These are phyloP conservation scores for Yamadazyma trypodendri DNA, from an alignment of 1,139 yeast genomes.

Conservation along the genomic window DNA sequence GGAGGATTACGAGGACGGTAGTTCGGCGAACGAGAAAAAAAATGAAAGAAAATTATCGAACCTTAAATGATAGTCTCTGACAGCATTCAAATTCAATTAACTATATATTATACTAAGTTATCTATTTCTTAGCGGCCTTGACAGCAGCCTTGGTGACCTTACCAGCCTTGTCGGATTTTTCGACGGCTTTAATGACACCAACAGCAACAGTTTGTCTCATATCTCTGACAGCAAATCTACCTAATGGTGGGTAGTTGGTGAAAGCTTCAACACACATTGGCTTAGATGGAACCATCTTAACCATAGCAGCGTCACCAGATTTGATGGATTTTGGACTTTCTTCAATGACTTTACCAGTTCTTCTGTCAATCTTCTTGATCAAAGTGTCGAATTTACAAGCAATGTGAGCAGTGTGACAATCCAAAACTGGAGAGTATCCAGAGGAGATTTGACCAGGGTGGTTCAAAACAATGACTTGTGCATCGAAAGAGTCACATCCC, in stretches of 20 bases:
- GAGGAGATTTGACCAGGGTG: constrained; percentile 94
- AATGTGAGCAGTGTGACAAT: constrained; percentile 95
- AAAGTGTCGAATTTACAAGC: constrained; percentile 88
- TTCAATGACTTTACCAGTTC: constrained; percentile 87
- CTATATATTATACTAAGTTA: constrained; percentile 2
- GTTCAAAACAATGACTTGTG: constrained; percentile 88
- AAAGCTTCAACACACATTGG: constrained; percentile 97
- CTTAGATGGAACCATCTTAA: constrained; percentile 89
- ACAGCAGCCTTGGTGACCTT: constrained; percentile 99
- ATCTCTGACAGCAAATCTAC: constrained; percentile 99
- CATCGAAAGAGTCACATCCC: constrained; percentile 81
- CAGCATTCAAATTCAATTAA: background rate
- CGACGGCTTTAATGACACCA: constrained; percentile 99
- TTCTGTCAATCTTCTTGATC: constrained; percentile 88
- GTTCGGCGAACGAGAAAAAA: too few relatives aligned
- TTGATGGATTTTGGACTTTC: constrained; percentile 50
- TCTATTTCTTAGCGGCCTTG: constrained; percentile 89
- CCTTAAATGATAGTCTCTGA: too few relatives aligned
- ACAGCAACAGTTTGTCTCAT: constrained; percentile 99
- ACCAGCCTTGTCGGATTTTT: constrained; percentile 91
- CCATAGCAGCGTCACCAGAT: constrained; percentile 68
- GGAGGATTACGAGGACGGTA: too few relatives aligned
- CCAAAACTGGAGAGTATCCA: constrained; percentile 92
- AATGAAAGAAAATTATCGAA: too few relatives aligned
- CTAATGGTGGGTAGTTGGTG: constrained; percentile 98